Evolutionary conservation across 371 early-diverging fungal genomes (phyloP).

Genomic region (Syncephalastrum sp.): DNA sequence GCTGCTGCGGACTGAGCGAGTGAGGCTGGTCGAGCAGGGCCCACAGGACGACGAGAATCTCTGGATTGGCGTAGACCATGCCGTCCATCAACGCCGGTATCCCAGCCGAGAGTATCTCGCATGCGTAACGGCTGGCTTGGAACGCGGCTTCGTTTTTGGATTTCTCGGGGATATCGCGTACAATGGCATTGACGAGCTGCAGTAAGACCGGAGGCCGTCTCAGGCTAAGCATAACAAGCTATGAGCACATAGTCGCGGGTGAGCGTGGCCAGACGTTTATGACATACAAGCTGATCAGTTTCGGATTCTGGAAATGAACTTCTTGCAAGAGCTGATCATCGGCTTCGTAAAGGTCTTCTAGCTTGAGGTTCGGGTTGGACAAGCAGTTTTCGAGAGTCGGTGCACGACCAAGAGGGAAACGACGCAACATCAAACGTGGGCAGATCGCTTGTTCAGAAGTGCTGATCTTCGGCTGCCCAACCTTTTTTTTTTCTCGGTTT

Average conservation of each 20-base stretch:
- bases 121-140: conserved; percentile 3
- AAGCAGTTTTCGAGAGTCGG: conserved; percentile 10
- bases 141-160: too few relatives aligned
- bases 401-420: conserved; percentile 16
- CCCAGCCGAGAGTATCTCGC: conserved; percentile 22
- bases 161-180: conserved; percentile 5
- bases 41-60: conserved; percentile 22
- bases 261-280: too few relatives aligned
- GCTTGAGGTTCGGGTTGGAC: conserved; percentile 16
- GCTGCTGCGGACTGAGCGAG: conserved; percentile 14
- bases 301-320: conserved; percentile 22
- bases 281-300: conserved; percentile 22
- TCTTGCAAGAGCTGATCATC: conserved; percentile 21
- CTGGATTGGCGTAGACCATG: conserved; percentile 19
- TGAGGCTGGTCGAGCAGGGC: conserved; percentile 19
- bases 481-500: too few relatives aligned
- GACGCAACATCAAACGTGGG: conserved; percentile 14
- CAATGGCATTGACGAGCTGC: conserved; percentile 21
- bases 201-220: conserved; percentile 20
- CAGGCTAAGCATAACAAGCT: conserved; percentile 2
- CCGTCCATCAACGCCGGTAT: conserved; percentile 25
- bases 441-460: too few relatives aligned
- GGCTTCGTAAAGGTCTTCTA: conserved; percentile 16
- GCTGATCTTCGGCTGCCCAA: too few relatives aligned
- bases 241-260: too few relatives aligned